Conservation (phyloP, 176 grass and related monocot genomes). For the Avena atlantica region DNA sequence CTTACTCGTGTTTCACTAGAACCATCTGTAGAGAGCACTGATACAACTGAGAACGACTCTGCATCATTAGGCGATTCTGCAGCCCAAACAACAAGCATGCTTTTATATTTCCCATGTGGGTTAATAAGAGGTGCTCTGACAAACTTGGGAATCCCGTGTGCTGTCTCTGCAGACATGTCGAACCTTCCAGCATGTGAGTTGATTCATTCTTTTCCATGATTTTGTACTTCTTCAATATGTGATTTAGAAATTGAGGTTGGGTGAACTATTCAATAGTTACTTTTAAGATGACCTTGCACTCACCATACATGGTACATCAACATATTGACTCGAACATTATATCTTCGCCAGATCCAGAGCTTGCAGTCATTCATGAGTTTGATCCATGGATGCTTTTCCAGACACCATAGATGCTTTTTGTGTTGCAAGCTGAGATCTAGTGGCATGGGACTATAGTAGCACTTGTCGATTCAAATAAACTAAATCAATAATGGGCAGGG, state of each 20-base stretch:
- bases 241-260: slow-evolving; percentile 1
- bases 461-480: neutral
- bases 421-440: neutral
- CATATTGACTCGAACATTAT: neutral
- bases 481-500: neutral
- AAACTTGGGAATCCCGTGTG: slow-evolving; percentile 81
- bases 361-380: slow-evolving; percentile 20
- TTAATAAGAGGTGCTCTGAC: slow-evolving; percentile 93
- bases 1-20: slow-evolving; percentile 81
- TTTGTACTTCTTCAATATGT: neutral
- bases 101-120: slow-evolving; percentile 90
- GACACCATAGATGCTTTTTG: neutral
- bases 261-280: neutral
- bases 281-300: neutral
- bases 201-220: neutral
- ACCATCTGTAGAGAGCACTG: slow-evolving; percentile 54
- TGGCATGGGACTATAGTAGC: neutral
- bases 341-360: neutral
- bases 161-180: slow-evolving; percentile 90
- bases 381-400: neutral
- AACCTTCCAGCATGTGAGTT: slow-evolving; percentile 92
- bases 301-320: slow-evolving; percentile 17
- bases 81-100: slow-evolving; percentile 84
- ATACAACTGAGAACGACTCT: slow-evolving; percentile 64
- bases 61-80: slow-evolving; percentile 50